Percentiles rank a stretch among this genome's conserved stretches.
These are phyloP conservation scores for Trypanosoma caninum DNA, from an alignment of 208 protist species.

Conservation along the genomic window DNA sequence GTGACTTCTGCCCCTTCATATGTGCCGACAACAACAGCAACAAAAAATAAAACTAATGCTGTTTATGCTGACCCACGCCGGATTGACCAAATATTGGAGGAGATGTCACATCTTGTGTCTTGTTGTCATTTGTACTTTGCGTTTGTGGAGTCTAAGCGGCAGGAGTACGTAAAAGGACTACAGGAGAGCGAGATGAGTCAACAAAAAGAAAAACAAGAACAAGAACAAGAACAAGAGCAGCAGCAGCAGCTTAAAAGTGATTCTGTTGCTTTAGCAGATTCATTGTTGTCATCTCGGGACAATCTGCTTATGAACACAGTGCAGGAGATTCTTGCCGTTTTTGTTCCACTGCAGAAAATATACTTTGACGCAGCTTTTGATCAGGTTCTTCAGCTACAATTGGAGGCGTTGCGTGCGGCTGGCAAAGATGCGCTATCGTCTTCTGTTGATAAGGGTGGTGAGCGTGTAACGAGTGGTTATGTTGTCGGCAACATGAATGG, in stretches of 20 bases:
- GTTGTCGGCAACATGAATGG: too few species aligned
- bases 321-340: conserved; percentile 72
- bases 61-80: conserved; percentile 46
- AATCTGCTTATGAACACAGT: conserved; percentile 60
- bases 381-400: conserved; percentile 71
- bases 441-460: background rate
- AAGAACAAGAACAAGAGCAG: too few species aligned
- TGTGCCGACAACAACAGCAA: background rate
- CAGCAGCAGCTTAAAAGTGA: background rate
- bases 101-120: conserved; percentile 84
- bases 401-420: conserved; percentile 31
- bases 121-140: conserved; percentile 79
- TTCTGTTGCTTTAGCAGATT: conserved; percentile 9
- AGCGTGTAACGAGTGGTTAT: too few species aligned
- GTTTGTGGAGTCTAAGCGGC: conserved; percentile 60
- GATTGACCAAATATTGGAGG: conserved; percentile 78
- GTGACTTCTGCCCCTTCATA: conserved; percentile 5
- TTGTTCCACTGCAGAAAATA: conserved; percentile 68
- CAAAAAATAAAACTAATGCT: too few species aligned
- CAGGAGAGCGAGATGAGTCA: background rate
- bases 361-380: conserved; percentile 77
- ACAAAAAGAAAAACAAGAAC: too few species aligned
- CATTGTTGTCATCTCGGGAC: conserved; percentile 24
- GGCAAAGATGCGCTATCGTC: background rate
- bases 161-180: conserved; percentile 30